Evolutionary conservation across 2,329 filamentous ascomycete genomes (phyloP).

Genomic region (Dendryphion nanum): DNA sequence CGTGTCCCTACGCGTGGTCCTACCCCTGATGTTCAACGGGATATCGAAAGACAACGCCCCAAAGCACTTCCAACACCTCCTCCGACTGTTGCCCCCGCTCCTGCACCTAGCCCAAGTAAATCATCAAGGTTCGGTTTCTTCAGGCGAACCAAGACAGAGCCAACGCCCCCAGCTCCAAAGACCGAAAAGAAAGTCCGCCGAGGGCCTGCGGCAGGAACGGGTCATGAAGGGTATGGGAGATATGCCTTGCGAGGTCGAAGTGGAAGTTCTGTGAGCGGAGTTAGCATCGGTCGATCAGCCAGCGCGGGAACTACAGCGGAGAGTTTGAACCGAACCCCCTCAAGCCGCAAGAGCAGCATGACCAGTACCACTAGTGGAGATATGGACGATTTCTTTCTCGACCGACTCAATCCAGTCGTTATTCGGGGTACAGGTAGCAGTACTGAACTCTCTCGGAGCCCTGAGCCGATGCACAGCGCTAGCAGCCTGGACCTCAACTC

Average conservation of each 20-base stretch:
- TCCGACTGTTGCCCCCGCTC: conserved; percentile 43
- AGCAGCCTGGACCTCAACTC: conserved; percentile 32
- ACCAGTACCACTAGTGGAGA: conserved; percentile 42
- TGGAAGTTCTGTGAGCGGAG: conserved; percentile 54
- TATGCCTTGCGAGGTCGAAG: conserved; percentile 66
- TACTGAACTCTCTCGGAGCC: conserved; percentile 33
- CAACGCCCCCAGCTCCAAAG: conserved; percentile 54
- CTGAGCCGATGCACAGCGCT: conserved; percentile 35
- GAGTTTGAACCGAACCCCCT: conserved; percentile 32
- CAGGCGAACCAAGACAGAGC: conserved; percentile 65
- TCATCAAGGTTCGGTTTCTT: conserved; percentile 77
- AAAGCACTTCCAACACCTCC: conserved; percentile 30
- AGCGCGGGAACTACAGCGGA: conserved; percentile 43
- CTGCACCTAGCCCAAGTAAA: conserved; percentile 54
- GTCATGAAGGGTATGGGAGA: conserved; percentile 81
- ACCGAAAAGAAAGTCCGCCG: conserved; percentile 61
- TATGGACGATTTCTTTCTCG: conserved; percentile 47
- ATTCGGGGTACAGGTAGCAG: conserved; percentile 46
- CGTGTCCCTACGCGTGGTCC: conserved; percentile 29
- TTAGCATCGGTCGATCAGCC: conserved; percentile 48
- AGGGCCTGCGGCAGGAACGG: conserved; percentile 87
- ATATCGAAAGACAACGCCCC: conserved; percentile 29
- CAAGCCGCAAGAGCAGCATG: conserved; percentile 44
- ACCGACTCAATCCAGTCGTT: conserved; percentile 44
- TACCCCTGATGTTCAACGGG: conserved; percentile 41